Conservation (phyloP, 23 red algal genomes). For the Chondrus crispus region DNA sequence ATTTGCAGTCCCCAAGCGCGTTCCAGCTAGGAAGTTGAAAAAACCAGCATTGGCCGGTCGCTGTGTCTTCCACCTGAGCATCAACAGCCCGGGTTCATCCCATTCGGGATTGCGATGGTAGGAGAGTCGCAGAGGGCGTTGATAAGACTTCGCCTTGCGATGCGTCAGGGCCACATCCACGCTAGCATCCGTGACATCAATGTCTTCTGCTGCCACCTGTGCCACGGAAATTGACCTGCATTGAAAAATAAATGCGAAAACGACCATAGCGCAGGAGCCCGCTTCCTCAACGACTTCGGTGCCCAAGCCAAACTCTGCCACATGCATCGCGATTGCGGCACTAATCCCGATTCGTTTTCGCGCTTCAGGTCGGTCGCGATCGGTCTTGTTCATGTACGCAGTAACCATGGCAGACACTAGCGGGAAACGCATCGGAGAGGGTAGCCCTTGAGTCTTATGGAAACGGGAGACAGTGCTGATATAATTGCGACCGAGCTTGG, state of each 20-base stretch:
- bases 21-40: too few species aligned
- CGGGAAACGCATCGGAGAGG: background rate
- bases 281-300: background rate
- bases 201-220: background rate
- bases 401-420: background rate
- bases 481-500: background rate
- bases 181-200: background rate
- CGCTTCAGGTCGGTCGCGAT: background rate
- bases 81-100: too few species aligned
- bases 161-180: too few species aligned
- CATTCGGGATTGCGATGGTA: too few species aligned
- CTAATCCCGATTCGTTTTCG: background rate
- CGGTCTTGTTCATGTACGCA: background rate
- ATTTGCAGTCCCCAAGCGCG: too few species aligned
- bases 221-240: background rate
- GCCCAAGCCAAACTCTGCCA: background rate
- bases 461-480: background rate
- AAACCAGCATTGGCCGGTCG: too few species aligned
- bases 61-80: too few species aligned
- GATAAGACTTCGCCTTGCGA: too few species aligned
- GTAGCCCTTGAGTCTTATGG: background rate
- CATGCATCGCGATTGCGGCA: background rate
- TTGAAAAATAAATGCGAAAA: conserved; percentile 18
- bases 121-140: too few species aligned
- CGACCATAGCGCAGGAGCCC: background rate